These are phyloP conservation scores for Collybiopsis confluens DNA, from an alignment of 768 basidiomycete genomes.

Conservation along the genomic window DNA sequence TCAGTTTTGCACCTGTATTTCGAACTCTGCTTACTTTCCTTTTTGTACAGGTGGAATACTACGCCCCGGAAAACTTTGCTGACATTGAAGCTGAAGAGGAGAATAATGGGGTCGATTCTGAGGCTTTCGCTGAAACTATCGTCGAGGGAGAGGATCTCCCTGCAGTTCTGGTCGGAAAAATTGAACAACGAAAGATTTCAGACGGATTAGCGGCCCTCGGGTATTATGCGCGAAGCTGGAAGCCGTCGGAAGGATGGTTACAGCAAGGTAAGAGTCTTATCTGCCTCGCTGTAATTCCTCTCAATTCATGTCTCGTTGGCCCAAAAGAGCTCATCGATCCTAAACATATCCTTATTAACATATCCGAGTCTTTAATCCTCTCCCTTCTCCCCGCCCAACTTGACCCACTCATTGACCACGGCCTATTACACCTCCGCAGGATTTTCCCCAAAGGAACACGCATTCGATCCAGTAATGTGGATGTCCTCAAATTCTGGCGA, in stretches of 20 bases:
- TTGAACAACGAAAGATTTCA: conserved; percentile 32
- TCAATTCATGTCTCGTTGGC: not conserved
- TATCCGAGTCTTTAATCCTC: conserved; percentile 47
- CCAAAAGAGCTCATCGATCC: conserved; percentile 34
- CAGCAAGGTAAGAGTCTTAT: conserved; percentile 24
- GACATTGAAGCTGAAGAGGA: conserved; percentile 14
- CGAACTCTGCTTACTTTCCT: too few relatives aligned
- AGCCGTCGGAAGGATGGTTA: conserved; percentile 51
- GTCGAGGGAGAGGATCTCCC: conserved; percentile 2
- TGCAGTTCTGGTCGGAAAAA: not conserved
- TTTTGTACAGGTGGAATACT: conserved; percentile 52
- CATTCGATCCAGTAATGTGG: conserved; percentile 50
- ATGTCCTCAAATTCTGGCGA: conserved; percentile 50
- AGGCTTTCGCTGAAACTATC: conserved; percentile 4
- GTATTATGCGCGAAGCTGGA: conserved; percentile 60
- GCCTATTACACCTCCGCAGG: conserved; percentile 42
- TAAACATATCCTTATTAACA: conserved; percentile 53
- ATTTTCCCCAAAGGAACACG: conserved; percentile 58
- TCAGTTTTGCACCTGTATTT: too few relatives aligned
- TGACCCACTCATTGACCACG: conserved; percentile 35
- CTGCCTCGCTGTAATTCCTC: not conserved
- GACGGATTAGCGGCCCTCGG: conserved; percentile 52
- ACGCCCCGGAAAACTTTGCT: conserved; percentile 26
- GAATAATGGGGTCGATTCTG: conserved; percentile 11
- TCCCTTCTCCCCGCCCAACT: conserved; percentile 33